A percentile compares a stretch with the other conserved stretches of the same genome.
Evolutionary conservation across 1,284 basidiomycete genomes (phyloP).

Genomic region (Cryptococcus sp.): DNA sequence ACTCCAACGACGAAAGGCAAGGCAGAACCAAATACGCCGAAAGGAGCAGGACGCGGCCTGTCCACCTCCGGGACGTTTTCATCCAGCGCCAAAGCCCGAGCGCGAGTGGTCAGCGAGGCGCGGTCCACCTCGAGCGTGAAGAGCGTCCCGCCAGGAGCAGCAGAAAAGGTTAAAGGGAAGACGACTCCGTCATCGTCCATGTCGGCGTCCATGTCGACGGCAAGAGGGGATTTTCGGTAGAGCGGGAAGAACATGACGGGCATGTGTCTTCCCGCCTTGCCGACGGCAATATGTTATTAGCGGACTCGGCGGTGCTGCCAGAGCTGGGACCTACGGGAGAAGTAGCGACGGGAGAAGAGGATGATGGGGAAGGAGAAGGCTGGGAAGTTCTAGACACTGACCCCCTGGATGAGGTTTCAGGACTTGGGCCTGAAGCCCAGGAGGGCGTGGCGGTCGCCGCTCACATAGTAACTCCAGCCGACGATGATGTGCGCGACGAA

Average conservation of each 20-base stretch:
- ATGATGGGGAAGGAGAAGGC: background rate
- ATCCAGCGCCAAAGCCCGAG: too few species aligned
- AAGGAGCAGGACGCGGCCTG: background rate
- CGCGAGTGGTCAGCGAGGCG: too few species aligned
- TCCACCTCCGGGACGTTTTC: too few species aligned
- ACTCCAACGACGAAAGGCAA: background rate
- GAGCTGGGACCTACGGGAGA: background rate
- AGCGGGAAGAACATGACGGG: conserved; percentile 12
- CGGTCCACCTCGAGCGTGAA: too few species aligned
- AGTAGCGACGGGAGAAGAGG: background rate
- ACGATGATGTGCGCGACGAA: background rate
- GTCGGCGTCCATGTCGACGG: background rate
- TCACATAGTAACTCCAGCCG: background rate
- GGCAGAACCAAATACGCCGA: background rate
- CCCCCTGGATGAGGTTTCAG: background rate
- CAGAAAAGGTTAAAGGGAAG: background rate
- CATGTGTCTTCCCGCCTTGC: background rate
- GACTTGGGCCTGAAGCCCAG: background rate
- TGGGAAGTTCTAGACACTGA: background rate
- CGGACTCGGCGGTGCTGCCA: background rate
- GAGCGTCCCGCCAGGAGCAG: too few species aligned
- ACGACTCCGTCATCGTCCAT: background rate
- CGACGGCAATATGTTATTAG: background rate
- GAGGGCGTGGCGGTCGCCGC: background rate
- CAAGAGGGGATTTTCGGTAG: conserved; percentile 16